Evolutionary conservation across 164 flowering plant genomes (phyloP).

Genomic region (Stephania cephalantha): DNA sequence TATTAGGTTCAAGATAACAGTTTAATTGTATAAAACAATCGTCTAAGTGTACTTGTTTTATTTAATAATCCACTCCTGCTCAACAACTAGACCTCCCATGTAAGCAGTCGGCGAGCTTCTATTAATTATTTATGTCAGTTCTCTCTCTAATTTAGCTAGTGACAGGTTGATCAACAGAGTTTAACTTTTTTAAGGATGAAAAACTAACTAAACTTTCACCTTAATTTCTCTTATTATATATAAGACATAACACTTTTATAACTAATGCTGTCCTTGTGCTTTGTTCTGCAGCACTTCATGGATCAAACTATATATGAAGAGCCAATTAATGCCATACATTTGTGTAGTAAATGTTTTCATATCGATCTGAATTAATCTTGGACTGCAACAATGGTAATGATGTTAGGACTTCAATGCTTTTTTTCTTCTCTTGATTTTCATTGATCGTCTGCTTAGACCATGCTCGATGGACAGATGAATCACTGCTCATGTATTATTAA

Average conservation of each 20-base stretch:
- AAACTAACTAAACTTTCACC: not conserved
- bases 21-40: not conserved
- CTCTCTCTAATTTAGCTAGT: not conserved
- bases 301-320: not conserved
- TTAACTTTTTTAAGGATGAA: not conserved
- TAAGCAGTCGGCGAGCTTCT: too few species aligned
- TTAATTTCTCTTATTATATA: not conserved
- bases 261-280: not conserved
- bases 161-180: not conserved
- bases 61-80: not conserved
- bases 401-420: not conserved
- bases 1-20: not conserved
- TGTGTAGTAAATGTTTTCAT: not conserved
- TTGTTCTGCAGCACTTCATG: not conserved
- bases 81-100: not conserved
- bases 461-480: not conserved
- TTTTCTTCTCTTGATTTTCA: not conserved
- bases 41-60: not conserved
- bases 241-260: too few species aligned
- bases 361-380: not conserved
- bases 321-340: not conserved
- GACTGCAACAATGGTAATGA: not conserved
- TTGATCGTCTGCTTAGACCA: too few species aligned
- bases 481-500: not conserved
- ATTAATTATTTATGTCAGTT: not conserved